phyloP scores from a whole-genome alignment of 2,329 filamentous ascomycete genomes.

The Penicillium sp. region DNA sequence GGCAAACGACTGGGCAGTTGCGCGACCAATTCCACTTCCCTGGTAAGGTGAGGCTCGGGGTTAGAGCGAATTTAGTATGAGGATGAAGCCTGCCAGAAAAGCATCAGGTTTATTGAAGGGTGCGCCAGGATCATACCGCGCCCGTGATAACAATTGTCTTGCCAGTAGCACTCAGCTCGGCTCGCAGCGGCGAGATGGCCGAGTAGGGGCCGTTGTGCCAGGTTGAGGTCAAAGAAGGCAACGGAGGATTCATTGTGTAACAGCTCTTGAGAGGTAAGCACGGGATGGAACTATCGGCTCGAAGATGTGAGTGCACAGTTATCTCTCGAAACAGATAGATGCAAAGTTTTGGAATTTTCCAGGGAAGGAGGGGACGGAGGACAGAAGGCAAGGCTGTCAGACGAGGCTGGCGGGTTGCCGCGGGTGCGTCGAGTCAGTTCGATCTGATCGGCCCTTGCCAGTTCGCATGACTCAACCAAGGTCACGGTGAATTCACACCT shows the following conservation, averaged over 20 bases:
- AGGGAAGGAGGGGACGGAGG: not conserved
- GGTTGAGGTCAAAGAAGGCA: slow-evolving; percentile 39
- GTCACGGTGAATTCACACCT: too few species aligned
- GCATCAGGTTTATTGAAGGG: too few species aligned
- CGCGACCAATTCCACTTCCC: slow-evolving; percentile 14
- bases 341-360: not conserved
- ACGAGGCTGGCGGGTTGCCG: not conserved
- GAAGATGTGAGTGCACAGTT: not conserved
- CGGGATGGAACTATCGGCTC: not conserved
- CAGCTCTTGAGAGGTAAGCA: not conserved
- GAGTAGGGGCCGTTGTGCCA: slow-evolving; percentile 34
- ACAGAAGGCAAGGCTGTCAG: not conserved
- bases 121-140: slow-evolving; percentile 6
- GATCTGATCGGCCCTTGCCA: not conserved
- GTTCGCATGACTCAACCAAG: too few species aligned
- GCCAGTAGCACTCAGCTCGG: slow-evolving; percentile 25
- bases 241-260: slow-evolving; percentile 51
- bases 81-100: too few species aligned
- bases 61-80: too few species aligned
- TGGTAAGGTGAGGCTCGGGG: not conserved
- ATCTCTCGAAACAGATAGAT: not conserved
- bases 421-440: not conserved
- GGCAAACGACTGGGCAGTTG: slow-evolving; percentile 11
- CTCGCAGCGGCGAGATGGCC: slow-evolving; percentile 31
- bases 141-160: slow-evolving; percentile 30